Evolutionary conservation across 768 basidiomycete species (phyloP).

Genomic region (Kwoniella heveanensis): DNA sequence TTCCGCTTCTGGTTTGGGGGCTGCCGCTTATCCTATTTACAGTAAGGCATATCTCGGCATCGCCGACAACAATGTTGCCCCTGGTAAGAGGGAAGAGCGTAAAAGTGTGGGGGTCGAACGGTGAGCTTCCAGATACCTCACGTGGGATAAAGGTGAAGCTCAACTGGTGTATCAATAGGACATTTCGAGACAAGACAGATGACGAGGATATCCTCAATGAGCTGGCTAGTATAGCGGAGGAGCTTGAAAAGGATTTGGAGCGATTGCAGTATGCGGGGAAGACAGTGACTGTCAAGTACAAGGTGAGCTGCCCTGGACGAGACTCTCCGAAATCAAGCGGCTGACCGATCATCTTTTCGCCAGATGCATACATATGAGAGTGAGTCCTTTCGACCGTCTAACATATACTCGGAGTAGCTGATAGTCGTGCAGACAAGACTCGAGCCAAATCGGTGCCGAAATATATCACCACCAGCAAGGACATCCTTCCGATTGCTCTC

Average conservation of each 20-base stretch:
- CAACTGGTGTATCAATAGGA: conserved; percentile 59
- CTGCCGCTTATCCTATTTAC: conserved; percentile 2
- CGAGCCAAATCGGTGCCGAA: conserved; percentile 77
- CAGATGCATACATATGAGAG: conserved; percentile 81
- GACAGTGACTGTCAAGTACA: conserved; percentile 89
- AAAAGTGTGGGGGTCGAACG: conserved; percentile 93
- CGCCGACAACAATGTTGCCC: conserved; percentile 76
- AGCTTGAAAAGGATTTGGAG: conserved; percentile 78
- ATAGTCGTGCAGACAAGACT: conserved; percentile 64
- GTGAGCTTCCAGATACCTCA: conserved; percentile 55
- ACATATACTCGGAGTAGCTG: conserved; percentile 6
- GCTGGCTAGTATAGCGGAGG: conserved; percentile 76
- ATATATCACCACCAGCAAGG: conserved; percentile 76
- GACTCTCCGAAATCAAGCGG: conserved; percentile 1
- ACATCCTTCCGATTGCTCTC: conserved; percentile 78
- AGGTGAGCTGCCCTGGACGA: conserved; percentile 55
- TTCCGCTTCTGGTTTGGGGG: background rate
- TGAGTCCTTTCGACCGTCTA: conserved; percentile 48
- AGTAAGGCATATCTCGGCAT: conserved; percentile 76
- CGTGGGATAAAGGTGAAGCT: background rate
- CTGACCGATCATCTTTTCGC: conserved; percentile 10
- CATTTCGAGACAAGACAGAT: conserved; percentile 71
- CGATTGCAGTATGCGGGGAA: conserved; percentile 79
- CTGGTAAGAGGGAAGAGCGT: conserved; percentile 73
- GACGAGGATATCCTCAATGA: conserved; percentile 70